Conservation (phyloP, 768 basidiomycete species). For the Hygrophoropsis aurantiaca region DNA sequence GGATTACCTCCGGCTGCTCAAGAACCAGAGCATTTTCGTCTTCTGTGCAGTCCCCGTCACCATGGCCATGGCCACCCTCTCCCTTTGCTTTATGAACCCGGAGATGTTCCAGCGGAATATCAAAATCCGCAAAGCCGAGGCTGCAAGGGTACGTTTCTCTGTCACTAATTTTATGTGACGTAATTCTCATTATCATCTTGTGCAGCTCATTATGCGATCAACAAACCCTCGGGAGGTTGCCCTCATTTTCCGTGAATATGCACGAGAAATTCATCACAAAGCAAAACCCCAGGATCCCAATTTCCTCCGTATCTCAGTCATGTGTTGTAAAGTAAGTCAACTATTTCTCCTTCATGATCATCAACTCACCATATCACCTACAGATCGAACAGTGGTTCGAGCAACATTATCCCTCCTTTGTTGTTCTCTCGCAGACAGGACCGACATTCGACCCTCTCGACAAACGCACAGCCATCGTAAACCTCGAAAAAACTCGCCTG, state of each 20-base stretch:
- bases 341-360: not conserved
- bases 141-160: constrained; percentile 62
- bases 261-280: constrained; percentile 80
- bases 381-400: constrained; percentile 95
- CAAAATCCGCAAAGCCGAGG: constrained; percentile 93
- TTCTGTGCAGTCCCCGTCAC: constrained; percentile 93
- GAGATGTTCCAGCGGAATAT: constrained; percentile 83
- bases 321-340: constrained; percentile 72
- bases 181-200: not conserved
- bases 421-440: constrained; percentile 33
- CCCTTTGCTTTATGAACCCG: constrained; percentile 91
- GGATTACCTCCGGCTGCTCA: constrained; percentile 85
- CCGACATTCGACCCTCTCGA: constrained; percentile 49
- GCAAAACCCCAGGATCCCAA: constrained; percentile 81
- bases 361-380: constrained; percentile 9
- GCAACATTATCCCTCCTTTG: constrained; percentile 91
- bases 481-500: constrained; percentile 44
- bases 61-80: constrained; percentile 95
- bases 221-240: constrained; percentile 93
- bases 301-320: constrained; percentile 78
- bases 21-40: constrained; percentile 91
- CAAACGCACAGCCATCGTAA: constrained; percentile 53
- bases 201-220: constrained; percentile 85
- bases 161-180: not conserved
- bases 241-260: constrained; percentile 81